Evolutionary conservation across 306 rosid species (phyloP).

Genomic region (Vicia faba): DNA sequence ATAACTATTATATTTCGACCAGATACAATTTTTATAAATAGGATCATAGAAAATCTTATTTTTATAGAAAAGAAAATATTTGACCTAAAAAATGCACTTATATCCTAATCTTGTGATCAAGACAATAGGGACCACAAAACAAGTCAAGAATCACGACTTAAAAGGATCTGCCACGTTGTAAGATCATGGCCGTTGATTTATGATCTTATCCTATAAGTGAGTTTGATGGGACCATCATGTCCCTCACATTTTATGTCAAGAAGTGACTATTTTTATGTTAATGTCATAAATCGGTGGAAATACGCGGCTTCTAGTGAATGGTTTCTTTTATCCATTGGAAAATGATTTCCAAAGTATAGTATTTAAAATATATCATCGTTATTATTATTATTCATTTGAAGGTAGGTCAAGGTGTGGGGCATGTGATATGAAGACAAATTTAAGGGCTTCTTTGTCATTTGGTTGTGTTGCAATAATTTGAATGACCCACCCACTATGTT

Average conservation of each 20-base stretch:
- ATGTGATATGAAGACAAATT: background rate
- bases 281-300: background rate
- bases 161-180: constrained; percentile 34
- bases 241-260: background rate
- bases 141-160: background rate
- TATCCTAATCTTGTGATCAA: constrained; percentile 12
- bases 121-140: background rate
- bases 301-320: constrained; percentile 61
- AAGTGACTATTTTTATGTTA: background rate
- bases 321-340: background rate
- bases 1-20: no score
- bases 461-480: background rate
- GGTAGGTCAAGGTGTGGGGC: background rate
- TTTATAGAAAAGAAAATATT: no score
- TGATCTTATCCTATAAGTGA: constrained; percentile 37
- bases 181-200: constrained; percentile 26
- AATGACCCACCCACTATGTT: constrained; percentile 8
- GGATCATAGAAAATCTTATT: no score
- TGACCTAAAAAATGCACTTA: background rate
- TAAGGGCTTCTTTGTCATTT: constrained; percentile 34
- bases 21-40: no score
- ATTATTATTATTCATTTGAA: background rate
- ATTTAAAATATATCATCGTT: background rate
- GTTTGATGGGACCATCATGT: constrained; percentile 41
- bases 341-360: constrained; percentile 23